Evolutionary conservation across 2,329 filamentous ascomycete genomes (phyloP).

Genomic region (Diplodia scrobiculata): DNA sequence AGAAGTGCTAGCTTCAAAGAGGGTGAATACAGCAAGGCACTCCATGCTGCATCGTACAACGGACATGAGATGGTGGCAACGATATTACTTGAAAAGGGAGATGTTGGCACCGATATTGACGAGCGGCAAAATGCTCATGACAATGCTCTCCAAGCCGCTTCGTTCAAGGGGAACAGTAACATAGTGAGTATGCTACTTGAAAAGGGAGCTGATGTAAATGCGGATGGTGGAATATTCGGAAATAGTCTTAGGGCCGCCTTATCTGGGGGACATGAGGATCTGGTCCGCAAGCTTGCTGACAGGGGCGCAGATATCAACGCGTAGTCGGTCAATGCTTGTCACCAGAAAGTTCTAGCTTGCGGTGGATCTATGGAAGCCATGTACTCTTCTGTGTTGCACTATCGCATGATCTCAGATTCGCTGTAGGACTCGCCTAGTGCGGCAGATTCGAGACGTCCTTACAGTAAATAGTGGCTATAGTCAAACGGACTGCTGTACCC

Average conservation of each 20-base stretch:
- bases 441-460: too few species aligned
- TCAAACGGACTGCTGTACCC: too few species aligned
- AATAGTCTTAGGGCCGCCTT: slow-evolving; percentile 4
- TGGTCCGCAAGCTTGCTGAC: background rate
- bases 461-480: too few species aligned
- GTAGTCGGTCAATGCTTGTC: too few species aligned
- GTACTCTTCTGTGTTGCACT: too few species aligned
- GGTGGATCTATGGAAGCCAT: too few species aligned
- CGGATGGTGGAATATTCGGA: background rate
- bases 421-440: too few species aligned
- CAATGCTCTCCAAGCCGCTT: background rate
- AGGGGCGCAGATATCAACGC: slow-evolving; percentile 3
- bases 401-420: too few species aligned
- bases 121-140: background rate
- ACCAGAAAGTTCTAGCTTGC: too few species aligned
- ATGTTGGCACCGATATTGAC: too few species aligned
- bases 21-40: background rate
- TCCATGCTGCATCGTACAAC: background rate
- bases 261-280: slow-evolving; percentile 1
- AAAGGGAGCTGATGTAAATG: slow-evolving; percentile 4
- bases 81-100: background rate
- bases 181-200: background rate
- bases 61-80: background rate
- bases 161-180: background rate
- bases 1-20: background rate